Evolutionary conservation across 208 protist genomes (phyloP).

Genomic region (Leishmania gerbilli): DNA sequence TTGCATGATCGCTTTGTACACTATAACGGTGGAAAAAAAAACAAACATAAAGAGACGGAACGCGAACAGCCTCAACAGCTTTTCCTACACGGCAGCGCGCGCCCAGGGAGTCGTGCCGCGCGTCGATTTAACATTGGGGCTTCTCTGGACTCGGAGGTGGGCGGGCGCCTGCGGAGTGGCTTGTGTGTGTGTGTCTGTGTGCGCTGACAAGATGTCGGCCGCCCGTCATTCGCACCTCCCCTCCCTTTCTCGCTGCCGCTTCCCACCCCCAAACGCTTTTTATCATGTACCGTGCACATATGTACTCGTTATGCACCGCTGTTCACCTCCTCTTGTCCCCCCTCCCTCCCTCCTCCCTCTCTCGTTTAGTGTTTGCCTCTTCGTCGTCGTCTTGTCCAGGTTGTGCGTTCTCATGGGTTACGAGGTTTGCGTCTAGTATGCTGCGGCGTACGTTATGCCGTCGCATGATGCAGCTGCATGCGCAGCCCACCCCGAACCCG

Average conservation of each 20-base stretch:
- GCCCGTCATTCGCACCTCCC: not conserved
- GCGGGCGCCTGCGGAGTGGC: not conserved
- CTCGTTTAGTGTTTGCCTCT: not conserved
- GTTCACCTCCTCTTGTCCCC: not conserved
- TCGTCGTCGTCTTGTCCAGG: not conserved
- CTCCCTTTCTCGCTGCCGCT: not conserved
- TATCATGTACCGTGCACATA: not conserved
- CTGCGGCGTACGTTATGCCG: slow-evolving; percentile 41
- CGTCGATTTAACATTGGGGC: not conserved
- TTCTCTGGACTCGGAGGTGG: not conserved
- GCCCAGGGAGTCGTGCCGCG: not conserved
- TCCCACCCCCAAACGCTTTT: not conserved
- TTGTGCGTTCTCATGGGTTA: not conserved
- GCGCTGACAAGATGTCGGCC: not conserved
- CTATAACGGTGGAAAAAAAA: not conserved
- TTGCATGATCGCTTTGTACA: not conserved
- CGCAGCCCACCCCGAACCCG: slow-evolving; percentile 83
- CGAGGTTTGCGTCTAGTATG: slow-evolving; percentile 29
- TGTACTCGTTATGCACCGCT: not conserved
- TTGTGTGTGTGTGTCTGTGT: not conserved
- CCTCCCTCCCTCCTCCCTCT: not conserved
- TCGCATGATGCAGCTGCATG: slow-evolving; percentile 74
- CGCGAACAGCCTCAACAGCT: not conserved
- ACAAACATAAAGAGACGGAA: not conserved
- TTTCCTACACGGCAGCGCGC: not conserved